Evolutionary conservation across 2,329 filamentous ascomycete genomes (phyloP), one percentile per base, ranked within the genome.

Genomic region (Penicillium sp.): DNA sequence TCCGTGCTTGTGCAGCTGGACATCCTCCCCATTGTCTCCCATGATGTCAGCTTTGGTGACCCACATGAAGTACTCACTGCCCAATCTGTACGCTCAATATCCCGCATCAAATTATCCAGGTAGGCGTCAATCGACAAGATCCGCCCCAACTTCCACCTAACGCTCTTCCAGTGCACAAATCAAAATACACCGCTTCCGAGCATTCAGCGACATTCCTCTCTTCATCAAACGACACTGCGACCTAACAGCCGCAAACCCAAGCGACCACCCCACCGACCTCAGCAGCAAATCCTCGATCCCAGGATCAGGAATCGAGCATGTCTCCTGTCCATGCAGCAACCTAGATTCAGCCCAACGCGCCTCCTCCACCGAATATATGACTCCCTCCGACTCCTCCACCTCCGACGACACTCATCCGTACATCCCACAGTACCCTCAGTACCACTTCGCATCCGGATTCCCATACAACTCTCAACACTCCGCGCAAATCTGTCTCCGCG

Each of bases 151-250:
- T 6, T 9, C 32, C 10, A 16, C 23, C 20, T 41, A 35, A 47
- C 40, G 50, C 18, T 9, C 14, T 32, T 31, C 10, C 48, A 74
- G 72, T 53, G 69, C 71, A 9, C 68, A 70, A 54, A 73, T 74
- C 26, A 74, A 74, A 56, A 61, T 67, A 0, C 70, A 74, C 47
- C 68, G 72, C n/a, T 73, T 73, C 44, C 60, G 69, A 34, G 72
- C 72, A 13, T 74, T 74, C 49, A 69, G 66, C 14, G 71, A 74
- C 45, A 69, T 72, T 9, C 70, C 72, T 1, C 65, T 74, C 11
- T 74, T 74, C 51, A 65, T 72, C 20, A 71, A 72, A 46, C 67
- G 64, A 31, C 71, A 74, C 44, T 74, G 71, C 52, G 71, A 74
- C 46, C 60, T 74, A 13, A 64, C 65, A 24, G 54, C 64, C n/a